Percentiles rank a stretch among this genome's conserved stretches.
These are phyloP conservation scores for Cladosporium phlei DNA, from an alignment of 2,329 filamentous ascomycete genomes.

Conservation along the genomic window DNA sequence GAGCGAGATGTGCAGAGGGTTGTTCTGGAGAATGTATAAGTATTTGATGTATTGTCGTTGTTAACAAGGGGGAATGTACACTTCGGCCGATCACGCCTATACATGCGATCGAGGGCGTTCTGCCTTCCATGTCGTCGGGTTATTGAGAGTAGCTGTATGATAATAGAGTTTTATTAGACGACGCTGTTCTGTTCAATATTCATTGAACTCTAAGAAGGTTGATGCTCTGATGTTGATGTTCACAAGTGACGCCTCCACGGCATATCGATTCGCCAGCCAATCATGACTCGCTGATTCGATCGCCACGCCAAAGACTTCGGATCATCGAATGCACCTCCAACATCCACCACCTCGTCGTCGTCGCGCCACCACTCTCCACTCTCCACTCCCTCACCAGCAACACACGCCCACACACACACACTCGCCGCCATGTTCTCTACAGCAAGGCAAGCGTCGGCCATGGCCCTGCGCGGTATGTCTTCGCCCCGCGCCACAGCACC, in stretches of 20 bases:
- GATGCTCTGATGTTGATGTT: too few relatives aligned
- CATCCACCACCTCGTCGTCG: slow-evolving; percentile 15
- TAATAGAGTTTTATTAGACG: too few relatives aligned
- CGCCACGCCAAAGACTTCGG: slow-evolving; percentile 14
- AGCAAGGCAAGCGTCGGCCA: slow-evolving; percentile 48
- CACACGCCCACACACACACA: slow-evolving; percentile 6
- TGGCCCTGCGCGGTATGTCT: slow-evolving; percentile 52
- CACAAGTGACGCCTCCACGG: too few relatives aligned
- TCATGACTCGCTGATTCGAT: slow-evolving; percentile 7
- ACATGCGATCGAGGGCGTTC: slow-evolving; percentile 72
- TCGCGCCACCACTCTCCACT: slow-evolving; percentile 28
- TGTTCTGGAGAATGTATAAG: slow-evolving; percentile 60
- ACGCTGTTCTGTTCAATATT: too few relatives aligned
- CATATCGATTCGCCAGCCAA: too few relatives aligned
- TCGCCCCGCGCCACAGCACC: slow-evolving; percentile 9
- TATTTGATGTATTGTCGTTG: not conserved
- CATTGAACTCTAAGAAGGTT: too few relatives aligned
- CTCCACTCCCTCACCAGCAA: slow-evolving; percentile 16
- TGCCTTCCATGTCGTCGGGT: slow-evolving; percentile 10
- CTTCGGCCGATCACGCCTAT: slow-evolving; percentile 91
- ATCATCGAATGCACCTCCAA: slow-evolving; percentile 1
- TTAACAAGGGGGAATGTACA: slow-evolving; percentile 47
- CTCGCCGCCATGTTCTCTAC: slow-evolving; percentile 45
- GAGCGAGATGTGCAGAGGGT: slow-evolving; percentile 87
- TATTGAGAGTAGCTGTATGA: too few relatives aligned